phyloP scores from a whole-genome alignment of 495 filamentous ascomycete genomes.

The Durotheca rogersii region DNA sequence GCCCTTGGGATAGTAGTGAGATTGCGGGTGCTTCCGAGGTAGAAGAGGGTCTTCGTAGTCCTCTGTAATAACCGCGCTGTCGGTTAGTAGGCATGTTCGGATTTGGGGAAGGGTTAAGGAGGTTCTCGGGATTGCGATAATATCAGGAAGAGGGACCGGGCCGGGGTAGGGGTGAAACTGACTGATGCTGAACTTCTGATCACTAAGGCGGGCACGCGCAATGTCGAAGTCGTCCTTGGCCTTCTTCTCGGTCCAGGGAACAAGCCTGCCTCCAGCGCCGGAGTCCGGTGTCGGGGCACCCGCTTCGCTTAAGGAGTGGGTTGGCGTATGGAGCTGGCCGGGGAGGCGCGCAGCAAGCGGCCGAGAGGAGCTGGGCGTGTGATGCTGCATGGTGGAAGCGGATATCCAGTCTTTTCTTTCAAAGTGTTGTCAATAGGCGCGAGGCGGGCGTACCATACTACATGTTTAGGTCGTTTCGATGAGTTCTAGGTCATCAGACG shows the following conservation, averaged over 20 bases:
- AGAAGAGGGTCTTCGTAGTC: slow-evolving; percentile 46
- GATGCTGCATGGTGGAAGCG: slow-evolving; percentile 24
- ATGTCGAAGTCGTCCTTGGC: slow-evolving; percentile 60
- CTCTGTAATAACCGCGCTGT: slow-evolving; percentile 19
- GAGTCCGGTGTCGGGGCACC: slow-evolving; percentile 25
- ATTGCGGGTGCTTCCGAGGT: slow-evolving; percentile 30
- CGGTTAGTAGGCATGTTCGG: neutral
- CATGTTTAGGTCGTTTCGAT: no score
- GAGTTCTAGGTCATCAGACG: no score
- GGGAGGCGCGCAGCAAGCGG: slow-evolving; percentile 32
- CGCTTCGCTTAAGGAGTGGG: slow-evolving; percentile 25
- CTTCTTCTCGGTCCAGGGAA: slow-evolving; percentile 57
- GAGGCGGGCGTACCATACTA: no score
- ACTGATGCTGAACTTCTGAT: slow-evolving; percentile 46
- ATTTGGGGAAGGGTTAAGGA: neutral
- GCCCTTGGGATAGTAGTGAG: slow-evolving; percentile 38
- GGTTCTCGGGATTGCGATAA: no score
- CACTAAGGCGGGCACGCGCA: slow-evolving; percentile 35
- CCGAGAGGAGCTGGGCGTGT: slow-evolving; percentile 31
- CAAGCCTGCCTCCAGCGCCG: slow-evolving; percentile 44
- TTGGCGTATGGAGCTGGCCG: slow-evolving; percentile 26
- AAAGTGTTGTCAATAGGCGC: no score
- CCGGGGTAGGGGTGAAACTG: slow-evolving; percentile 11
- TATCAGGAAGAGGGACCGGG: neutral
- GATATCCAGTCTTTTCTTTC: neutral